phyloP scores from a whole-genome alignment of 192 early-diverging fungal species.

The Backusella westeae region DNA sequence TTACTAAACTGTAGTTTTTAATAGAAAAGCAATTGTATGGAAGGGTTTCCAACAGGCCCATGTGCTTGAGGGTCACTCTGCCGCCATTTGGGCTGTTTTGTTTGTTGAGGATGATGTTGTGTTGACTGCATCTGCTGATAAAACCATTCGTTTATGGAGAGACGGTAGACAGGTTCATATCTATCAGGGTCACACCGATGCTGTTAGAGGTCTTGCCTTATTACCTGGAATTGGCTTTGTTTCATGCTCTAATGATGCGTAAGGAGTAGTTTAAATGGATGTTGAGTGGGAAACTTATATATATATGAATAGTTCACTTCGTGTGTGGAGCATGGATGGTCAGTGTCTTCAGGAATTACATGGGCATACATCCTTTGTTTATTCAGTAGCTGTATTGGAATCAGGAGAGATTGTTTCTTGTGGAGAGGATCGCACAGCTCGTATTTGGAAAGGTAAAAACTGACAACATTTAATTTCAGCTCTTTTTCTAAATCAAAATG shows the following conservation, averaged over 20 bases:
- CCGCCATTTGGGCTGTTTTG: slow-evolving; percentile 94
- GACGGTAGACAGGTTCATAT: slow-evolving; percentile 61
- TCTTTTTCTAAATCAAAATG: not conserved
- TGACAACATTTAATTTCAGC: too few species aligned
- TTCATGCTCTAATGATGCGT: slow-evolving; percentile 89
- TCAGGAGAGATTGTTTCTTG: slow-evolving; percentile 81
- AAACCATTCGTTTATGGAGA: slow-evolving; percentile 85
- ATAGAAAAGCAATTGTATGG: slow-evolving; percentile 90
- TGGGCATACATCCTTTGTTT: slow-evolving; percentile 94
- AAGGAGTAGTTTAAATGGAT: not conserved
- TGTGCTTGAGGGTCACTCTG: slow-evolving; percentile 74
- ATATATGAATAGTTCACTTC: slow-evolving; percentile 62
- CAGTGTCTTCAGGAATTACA: slow-evolving; percentile 69
- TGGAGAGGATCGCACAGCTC: slow-evolving; percentile 91
- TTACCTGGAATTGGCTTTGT: slow-evolving; percentile 69
- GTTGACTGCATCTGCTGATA: slow-evolving; percentile 94
- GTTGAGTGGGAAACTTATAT: not conserved
- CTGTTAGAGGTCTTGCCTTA: slow-evolving; percentile 75
- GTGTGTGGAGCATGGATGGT: slow-evolving; percentile 77
- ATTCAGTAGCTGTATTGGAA: slow-evolving; percentile 68
- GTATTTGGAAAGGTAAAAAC: slow-evolving; percentile 75
- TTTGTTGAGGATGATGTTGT: slow-evolving; percentile 63
- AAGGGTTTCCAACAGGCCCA: slow-evolving; percentile 66
- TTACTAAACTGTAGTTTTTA: too few species aligned
- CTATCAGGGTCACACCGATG: slow-evolving; percentile 84